Base-by-base conservation (phyloP, 352 stramenopile genomes). In the Globisporangium perplexum region DNA sequence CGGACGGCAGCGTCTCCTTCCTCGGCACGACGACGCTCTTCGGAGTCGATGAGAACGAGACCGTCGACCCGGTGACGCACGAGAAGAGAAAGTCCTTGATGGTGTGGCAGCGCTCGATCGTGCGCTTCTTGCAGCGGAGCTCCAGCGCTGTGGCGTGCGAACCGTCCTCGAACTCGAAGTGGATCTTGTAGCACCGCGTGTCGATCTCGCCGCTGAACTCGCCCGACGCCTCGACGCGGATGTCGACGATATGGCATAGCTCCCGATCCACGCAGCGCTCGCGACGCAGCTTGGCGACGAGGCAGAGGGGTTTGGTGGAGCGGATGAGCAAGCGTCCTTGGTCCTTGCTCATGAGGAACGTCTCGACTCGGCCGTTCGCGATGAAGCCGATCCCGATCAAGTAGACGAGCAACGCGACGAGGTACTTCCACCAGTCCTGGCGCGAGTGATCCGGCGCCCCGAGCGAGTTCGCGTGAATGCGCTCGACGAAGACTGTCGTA, bases 161-260 rank as follows among this genome's bases (percentile, higher is more conserved):
- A 18, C 72, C 75, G 45, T 89, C 74, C 50, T 82, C 64, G 56
- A 89, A 89, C 42, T 89, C 77, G 53, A 89, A 87, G 53, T 86
- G 69, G 18, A 89, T 66, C 50, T 87, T 83, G 61, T 86, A 89
- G 47, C 57, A 71, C 8, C 77, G 71, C 46, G 77, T 89, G 66
- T 87, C 75, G 24, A 86, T 64, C 18, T 89, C 77, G 12, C 75
- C 73, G 24, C 69, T 87, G 56, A 86, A 74, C 55, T 89, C 77
- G 17, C 77, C 77, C 14, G 65, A 66, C 38, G 73, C 65, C 46
- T 89, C 77, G 30, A 87, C 72, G 39, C 77, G 77, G 24, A 89
- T 81, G 55, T 81, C 78, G 17, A 67, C 53, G 44, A 89, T 86
- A 47, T 67, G 51, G 33, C 70, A 65, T 45, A 89, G 68, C 17